Conservation (phyloP, 306 rosid genomes). For the Citrullus amarus region DNA sequence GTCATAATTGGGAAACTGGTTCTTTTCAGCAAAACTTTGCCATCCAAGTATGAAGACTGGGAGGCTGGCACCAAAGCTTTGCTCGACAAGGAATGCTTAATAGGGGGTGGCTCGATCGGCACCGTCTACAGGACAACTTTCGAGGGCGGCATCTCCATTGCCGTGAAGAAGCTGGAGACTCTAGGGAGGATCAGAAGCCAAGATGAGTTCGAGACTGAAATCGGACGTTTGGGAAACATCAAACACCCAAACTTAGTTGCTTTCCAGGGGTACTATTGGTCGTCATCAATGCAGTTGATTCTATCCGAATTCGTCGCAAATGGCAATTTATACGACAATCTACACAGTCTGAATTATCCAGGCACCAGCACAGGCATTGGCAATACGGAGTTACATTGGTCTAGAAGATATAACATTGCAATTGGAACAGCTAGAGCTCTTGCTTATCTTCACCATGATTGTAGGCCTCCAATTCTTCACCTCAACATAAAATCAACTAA, state of each 20-base stretch:
- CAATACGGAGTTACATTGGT: constrained; percentile 59
- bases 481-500: constrained; percentile 90
- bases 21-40: constrained; percentile 91
- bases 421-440: constrained; percentile 86
- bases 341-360: constrained; percentile 55
- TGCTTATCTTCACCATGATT: constrained; percentile 93
- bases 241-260: constrained; percentile 68
- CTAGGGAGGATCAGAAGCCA: constrained; percentile 86
- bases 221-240: constrained; percentile 70
- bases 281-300: constrained; percentile 83
- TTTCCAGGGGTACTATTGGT: constrained; percentile 94
- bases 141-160: constrained; percentile 80
- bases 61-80: constrained; percentile 92
- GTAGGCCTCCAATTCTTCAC: constrained; percentile 83
- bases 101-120: constrained; percentile 89
- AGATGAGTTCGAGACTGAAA: constrained; percentile 89
- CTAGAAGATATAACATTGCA: constrained; percentile 70
- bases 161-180: constrained; percentile 91
- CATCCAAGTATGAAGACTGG: constrained; percentile 98
- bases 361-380: constrained; percentile 78
- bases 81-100: constrained; percentile 80
- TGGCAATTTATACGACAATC: constrained; percentile 80
- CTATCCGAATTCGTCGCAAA: constrained; percentile 77
- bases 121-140: constrained; percentile 74
- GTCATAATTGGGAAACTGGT: constrained; percentile 86